Base-by-base conservation (phyloP, 164 flowering plant genomes). In the Vitis labrusca region DNA sequence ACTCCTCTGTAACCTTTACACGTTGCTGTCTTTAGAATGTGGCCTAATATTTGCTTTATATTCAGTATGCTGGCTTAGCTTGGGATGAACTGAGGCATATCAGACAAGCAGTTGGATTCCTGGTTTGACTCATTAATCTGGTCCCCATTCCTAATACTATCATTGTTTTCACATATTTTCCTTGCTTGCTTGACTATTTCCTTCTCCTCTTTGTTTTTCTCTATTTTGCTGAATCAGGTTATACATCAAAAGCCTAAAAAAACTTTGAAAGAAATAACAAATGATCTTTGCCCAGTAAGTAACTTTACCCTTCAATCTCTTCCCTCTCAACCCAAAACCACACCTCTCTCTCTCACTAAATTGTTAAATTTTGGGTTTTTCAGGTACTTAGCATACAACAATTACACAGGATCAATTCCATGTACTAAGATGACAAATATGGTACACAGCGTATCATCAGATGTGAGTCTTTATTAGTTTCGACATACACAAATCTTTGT, bases 401-500 rank as follows among this genome's bases (percentile, higher is more conserved):
- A 71, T 59, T 88, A 53, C 88, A 90, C 76, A 84, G 95, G 71
- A 87, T 90, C 72, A 87, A 93, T 68, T 87, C 95, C 10, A 90
- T 90, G 95, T 90, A 87, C 70, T 90, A 92, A 89, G 92, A 90
- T 78, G 95, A 90, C 87, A 90, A 88, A 75, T 90, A 90, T 65
- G 95, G 95, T 53, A 90, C 95, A 90, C 71, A 87, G 87, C 54
- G 92, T 90, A 5, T 86, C 91, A 68, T 81, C 91, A 57, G 93
- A 90, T 50, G 95, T 90, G 74, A 83, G 88, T 78, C 19, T 15
- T 15, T 9, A 12, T 12, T 27, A 15, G 10, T 37, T 37, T 47
- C 60, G 10, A 8, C 11, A 47, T 56, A 3, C 15, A 30, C 32
- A 37, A 44, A 49, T n/a, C 11, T 16, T 29, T 37, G 23, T 51